Evolutionary conservation across 192 early-diverging fungal genomes (phyloP), one percentile per base, ranked within the genome.

Genomic region (Paraglomus occultum): DNA sequence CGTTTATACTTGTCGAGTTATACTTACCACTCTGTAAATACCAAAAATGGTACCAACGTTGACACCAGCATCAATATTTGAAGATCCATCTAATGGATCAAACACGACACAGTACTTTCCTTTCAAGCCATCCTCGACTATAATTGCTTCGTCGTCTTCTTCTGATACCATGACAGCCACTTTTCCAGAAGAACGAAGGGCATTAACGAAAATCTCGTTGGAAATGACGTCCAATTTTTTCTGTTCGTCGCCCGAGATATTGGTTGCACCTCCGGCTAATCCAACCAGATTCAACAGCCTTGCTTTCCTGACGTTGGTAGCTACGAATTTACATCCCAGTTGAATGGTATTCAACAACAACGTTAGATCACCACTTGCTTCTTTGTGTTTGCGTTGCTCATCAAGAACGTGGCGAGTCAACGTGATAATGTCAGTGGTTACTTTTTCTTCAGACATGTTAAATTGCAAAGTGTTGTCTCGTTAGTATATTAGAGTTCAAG

Each of bases 11-110:
- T 31, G 31, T n/a, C 18, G 12, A 45, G 38, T 6, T 11, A 45
- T 4, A 83, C 87, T 80, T 83, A 92, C 88, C 67, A 96, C 85
- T 73, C 86, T 85, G 87, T 94, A 99, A 74, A 99, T 94, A 53
- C 96, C 96, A 84, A 99, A 99, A 76, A 99, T 99, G 20, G 96
- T 99, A 77, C 96, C 96, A 43, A 99, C 92, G 17, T 94, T 95
- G 43, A 97, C 95, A 85, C 95, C 96, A 76, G 94, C 95, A 75
- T 99, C 96, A 78, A 99, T 99, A 84, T 99, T 99, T 83, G 91
- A 93, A 66, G 88, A 90, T 59, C 96, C 96, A 77, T 99, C 96
- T 14, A 99, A 86, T 51, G 96, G 96, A 80, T 99, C 96, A 87
- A 99, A 99, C 31, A 91, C 92, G 18, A 99, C 93, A 78, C 89